A percentile compares a stretch with the other conserved stretches of the same genome.
These are phyloP conservation scores for Phytopythium montanum DNA, from an alignment of 352 stramenopile genomes.

Conservation along the genomic window DNA sequence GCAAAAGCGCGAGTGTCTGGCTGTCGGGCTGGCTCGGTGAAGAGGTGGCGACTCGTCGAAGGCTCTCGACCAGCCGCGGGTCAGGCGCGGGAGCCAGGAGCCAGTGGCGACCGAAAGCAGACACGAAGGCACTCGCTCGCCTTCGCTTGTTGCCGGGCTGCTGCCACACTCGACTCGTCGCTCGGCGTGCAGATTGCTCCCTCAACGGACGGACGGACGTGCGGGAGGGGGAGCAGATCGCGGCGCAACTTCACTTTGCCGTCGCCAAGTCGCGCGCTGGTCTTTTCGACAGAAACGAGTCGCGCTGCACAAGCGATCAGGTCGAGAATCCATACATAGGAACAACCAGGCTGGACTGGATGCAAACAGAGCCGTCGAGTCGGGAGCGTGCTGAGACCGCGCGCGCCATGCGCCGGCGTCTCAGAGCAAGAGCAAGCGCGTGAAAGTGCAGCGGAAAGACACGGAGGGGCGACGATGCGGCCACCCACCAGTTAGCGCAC, in stretches of 20 bases:
- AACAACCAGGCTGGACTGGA: too few species aligned
- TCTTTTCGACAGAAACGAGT: conserved; percentile 7
- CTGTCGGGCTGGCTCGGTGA: background rate
- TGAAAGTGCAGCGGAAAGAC: background rate
- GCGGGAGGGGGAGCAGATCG: background rate
- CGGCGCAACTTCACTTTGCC: conserved; percentile 3
- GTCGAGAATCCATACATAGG: too few species aligned
- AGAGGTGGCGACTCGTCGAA: too few species aligned
- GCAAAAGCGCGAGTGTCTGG: conserved; percentile 7
- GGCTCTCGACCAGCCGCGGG: background rate
- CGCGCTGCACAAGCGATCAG: background rate
- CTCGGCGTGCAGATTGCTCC: too few species aligned
- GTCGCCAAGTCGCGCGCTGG: background rate
- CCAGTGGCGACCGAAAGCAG: too few species aligned
- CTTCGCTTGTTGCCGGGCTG: too few species aligned
- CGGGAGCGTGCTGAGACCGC: background rate
- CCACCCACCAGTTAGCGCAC: too few species aligned
- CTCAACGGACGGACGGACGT: too few species aligned
- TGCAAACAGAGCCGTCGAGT: background rate
- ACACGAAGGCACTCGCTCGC: too few species aligned
- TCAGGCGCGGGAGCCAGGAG: too few species aligned
- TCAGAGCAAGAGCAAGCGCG: background rate
- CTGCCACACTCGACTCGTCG: too few species aligned
- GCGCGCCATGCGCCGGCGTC: too few species aligned
- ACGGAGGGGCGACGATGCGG: background rate